phyloP scores from a whole-genome alignment of 495 filamentous ascomycete genomes.

The Hypoxylon intermedium region DNA sequence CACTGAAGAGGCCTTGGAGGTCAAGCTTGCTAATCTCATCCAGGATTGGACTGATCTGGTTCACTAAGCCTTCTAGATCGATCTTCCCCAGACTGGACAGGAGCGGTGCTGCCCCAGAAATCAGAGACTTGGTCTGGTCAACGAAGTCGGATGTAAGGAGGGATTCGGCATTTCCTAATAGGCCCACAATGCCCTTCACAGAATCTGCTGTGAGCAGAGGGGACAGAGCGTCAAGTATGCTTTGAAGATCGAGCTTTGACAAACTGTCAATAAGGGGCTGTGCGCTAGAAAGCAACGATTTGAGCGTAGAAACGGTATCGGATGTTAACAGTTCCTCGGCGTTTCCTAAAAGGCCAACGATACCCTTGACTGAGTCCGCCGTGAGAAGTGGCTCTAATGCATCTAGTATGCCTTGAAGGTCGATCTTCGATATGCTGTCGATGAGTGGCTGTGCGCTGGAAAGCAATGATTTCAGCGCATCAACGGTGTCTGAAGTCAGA shows the following conservation, averaged over 20 bases:
- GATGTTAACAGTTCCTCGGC: slow-evolving; percentile 49
- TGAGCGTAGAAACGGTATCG: slow-evolving; percentile 50
- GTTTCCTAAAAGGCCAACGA: slow-evolving; percentile 47
- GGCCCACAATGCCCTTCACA: slow-evolving; percentile 45
- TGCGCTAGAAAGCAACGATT: slow-evolving; percentile 25
- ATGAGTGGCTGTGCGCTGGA: slow-evolving; percentile 40
- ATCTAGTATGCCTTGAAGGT: slow-evolving; percentile 38
- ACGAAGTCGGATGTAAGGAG: slow-evolving; percentile 54
- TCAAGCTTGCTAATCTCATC: slow-evolving; percentile 41
- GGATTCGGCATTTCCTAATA: slow-evolving; percentile 50
- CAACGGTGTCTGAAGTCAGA: slow-evolving; percentile 50
- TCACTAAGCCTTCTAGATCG: slow-evolving; percentile 45
- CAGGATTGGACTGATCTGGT: slow-evolving; percentile 48
- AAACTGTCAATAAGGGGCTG: slow-evolving; percentile 37
- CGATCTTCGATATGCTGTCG: slow-evolving; percentile 36
- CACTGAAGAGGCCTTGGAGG: slow-evolving; percentile 35
- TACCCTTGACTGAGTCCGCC: slow-evolving; percentile 47
- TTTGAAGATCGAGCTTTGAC: slow-evolving; percentile 43
- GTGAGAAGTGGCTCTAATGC: slow-evolving; percentile 44
- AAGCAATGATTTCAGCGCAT: slow-evolving; percentile 50
- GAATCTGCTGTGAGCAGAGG: slow-evolving; percentile 44
- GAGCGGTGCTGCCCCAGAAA: slow-evolving; percentile 47
- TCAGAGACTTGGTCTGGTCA: slow-evolving; percentile 51
- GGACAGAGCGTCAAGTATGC: slow-evolving; percentile 42
- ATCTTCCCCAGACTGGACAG: slow-evolving; percentile 46